phyloP scores from a whole-genome alignment of 2,329 filamentous ascomycete genomes.

The Monilinia aucupariae region DNA sequence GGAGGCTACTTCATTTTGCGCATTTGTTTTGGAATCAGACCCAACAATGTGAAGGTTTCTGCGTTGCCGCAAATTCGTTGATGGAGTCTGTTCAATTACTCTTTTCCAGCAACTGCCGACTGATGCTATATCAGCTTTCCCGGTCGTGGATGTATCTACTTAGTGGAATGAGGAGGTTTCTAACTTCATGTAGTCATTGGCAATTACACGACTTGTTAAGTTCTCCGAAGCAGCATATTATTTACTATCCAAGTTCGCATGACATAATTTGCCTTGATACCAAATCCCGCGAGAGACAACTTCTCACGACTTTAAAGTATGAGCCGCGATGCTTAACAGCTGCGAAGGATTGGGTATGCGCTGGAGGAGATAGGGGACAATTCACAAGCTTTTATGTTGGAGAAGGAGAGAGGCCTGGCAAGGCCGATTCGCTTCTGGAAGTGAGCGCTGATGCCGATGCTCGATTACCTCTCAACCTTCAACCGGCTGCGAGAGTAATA shows the following conservation, averaged over 20 bases:
- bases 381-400: constrained; percentile 47
- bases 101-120: background rate
- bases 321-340: constrained; percentile 82
- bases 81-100: background rate
- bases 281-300: constrained; percentile 64
- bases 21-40: background rate
- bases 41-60: background rate
- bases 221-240: constrained; percentile 65
- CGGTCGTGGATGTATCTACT: background rate
- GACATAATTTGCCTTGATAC: constrained; percentile 69
- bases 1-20: constrained; percentile 29
- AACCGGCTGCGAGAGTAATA: constrained; percentile 28
- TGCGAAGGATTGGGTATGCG: constrained; percentile 80
- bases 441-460: constrained; percentile 47
- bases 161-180: background rate
- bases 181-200: constrained; percentile 58
- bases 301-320: constrained; percentile 65
- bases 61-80: background rate
- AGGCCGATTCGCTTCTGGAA: constrained; percentile 7
- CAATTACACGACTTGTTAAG: constrained; percentile 88
- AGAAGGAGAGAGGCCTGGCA: constrained; percentile 17
- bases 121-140: background rate
- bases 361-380: constrained; percentile 82
- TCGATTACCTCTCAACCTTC: constrained; percentile 49
- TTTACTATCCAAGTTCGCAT: constrained; percentile 78